Conservation (phyloP, 2,329 filamentous ascomycete genomes). For the Aspergillus thermomutatus region DNA sequence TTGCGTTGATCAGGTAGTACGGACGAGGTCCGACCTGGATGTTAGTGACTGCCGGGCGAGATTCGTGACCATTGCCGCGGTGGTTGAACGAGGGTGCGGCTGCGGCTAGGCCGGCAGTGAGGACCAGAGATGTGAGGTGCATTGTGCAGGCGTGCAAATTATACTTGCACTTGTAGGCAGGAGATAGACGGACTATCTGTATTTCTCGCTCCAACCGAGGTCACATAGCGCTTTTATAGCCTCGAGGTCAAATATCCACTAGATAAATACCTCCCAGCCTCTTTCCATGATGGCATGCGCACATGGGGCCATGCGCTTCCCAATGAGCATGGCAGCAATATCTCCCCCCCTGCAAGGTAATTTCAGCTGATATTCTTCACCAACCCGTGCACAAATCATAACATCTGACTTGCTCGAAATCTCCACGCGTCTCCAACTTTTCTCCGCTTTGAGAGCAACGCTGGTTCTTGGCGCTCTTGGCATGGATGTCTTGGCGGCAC, state of each 20-base stretch:
- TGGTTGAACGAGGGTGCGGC: slow-evolving; percentile 10
- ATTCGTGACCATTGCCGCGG: not conserved
- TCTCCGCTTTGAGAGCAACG: not conserved
- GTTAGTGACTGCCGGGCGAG: slow-evolving; percentile 8
- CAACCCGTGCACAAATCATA: not conserved
- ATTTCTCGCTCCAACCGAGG: no score
- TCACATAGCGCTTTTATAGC: no score
- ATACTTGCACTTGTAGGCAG: not conserved
- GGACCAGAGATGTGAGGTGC: slow-evolving; percentile 10
- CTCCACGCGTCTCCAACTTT: not conserved
- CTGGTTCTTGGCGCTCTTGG: not conserved
- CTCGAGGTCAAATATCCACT: no score
- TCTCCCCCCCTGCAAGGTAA: no score
- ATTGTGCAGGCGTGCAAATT: slow-evolving; percentile 3
- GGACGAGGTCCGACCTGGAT: slow-evolving; percentile 19
- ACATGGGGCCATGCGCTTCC: no score
- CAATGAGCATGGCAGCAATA: no score
- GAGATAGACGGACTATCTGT: not conserved
- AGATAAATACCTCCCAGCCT: no score
- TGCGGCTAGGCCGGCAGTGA: slow-evolving; percentile 8
- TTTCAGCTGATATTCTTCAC: no score
- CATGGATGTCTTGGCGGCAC: not conserved
- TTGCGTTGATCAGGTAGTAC: slow-evolving; percentile 17
- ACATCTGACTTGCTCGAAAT: not conserved
- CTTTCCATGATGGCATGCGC: no score